Conservation (phyloP, 345 rosid genomes). For the Citrus hindsii region DNA sequence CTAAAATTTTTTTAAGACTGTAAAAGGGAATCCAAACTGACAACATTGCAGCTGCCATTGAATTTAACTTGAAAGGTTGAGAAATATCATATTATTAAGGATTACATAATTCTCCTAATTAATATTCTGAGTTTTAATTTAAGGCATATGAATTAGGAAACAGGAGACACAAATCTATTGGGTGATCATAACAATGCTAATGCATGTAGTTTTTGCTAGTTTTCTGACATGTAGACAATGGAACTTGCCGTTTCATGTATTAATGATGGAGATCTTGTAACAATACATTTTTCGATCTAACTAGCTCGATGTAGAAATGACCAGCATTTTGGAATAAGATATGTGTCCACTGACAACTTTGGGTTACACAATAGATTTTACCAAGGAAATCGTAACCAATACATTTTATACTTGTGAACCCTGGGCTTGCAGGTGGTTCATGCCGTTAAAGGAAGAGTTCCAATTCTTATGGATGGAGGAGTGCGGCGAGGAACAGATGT, state of each 20-base stretch:
- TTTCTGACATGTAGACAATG: neutral
- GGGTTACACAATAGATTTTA: neutral
- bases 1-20: neutral
- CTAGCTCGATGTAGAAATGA: neutral
- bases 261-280: neutral
- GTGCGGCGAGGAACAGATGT: slow-evolving; percentile 78
- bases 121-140: neutral
- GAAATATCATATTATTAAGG: neutral
- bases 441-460: slow-evolving; percentile 65
- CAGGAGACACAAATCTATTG: neutral
- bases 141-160: neutral
- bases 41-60: neutral
- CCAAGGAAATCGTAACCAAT: neutral
- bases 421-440: slow-evolving; percentile 54
- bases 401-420: neutral
- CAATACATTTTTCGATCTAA: neutral
- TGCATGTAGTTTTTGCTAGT: neutral
- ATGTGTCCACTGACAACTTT: neutral
- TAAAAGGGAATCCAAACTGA: neutral
- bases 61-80: no score
- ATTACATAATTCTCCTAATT: no score
- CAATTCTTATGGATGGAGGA: slow-evolving; percentile 83
- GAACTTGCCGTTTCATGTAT: neutral
- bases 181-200: neutral
- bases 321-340: neutral